Conservation (phyloP, 257 asterid genomes). For the Jaltomata sinuosa region DNA sequence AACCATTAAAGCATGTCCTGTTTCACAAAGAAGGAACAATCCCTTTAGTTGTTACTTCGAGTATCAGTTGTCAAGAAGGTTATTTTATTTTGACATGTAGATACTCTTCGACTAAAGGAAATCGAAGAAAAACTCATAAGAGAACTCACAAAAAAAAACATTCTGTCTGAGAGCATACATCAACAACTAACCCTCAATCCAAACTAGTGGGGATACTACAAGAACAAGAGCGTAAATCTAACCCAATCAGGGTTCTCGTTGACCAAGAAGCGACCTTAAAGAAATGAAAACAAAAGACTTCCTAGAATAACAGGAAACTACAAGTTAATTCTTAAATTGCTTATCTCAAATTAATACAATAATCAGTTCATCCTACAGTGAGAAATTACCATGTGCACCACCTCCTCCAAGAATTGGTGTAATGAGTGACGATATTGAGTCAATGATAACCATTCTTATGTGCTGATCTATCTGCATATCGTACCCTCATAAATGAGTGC, state of each 20-base stretch:
- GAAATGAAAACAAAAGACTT: not conserved
- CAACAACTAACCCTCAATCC: not conserved
- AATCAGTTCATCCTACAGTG: not conserved
- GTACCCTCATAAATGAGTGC: not conserved
- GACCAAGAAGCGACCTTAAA: not conserved
- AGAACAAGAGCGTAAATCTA: not conserved
- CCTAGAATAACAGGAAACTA: not conserved
- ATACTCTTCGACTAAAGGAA: not conserved
- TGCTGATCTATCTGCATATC: constrained; percentile 29
- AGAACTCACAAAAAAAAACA: not conserved
- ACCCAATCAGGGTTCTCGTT: not conserved
- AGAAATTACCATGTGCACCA: constrained; percentile 51
- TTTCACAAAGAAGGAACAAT: constrained; percentile 3
- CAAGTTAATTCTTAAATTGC: not conserved
- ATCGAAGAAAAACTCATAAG: not conserved
- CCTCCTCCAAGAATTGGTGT: constrained; percentile 80
- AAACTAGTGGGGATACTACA: not conserved
- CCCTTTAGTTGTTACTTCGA: constrained; percentile 1
- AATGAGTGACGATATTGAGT: constrained; percentile 79
- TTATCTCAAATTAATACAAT: not conserved
- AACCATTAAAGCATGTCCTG: constrained; percentile 77
- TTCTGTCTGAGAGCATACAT: not conserved
- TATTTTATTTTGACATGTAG: not conserved
- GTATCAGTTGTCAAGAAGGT: not conserved
- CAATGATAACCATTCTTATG: constrained; percentile 62